Evolutionary conservation across 2,329 filamentous ascomycete genomes (phyloP).

Genomic region (Sarocladium brachiariae): DNA sequence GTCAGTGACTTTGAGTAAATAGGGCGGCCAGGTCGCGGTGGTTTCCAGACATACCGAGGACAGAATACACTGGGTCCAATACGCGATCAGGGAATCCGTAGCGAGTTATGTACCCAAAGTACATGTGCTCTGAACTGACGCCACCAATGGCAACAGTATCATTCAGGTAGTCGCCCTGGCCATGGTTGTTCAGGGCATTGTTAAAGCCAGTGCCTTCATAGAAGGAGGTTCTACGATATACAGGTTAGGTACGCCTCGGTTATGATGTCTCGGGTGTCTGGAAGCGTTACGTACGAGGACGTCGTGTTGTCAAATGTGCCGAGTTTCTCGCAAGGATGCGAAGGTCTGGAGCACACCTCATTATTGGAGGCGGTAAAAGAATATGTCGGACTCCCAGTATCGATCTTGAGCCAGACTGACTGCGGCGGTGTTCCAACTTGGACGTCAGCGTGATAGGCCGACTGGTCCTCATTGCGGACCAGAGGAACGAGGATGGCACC

Average conservation of each 20-base stretch:
- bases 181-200: not conserved
- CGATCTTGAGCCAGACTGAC: not conserved
- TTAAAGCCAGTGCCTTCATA: not conserved
- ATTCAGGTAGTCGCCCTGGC: not conserved
- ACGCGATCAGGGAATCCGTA: not conserved
- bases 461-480: not conserved
- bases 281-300: constrained; percentile 3
- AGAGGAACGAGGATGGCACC: not conserved
- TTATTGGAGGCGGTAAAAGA: constrained; percentile 2
- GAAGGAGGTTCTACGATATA: not conserved
- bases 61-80: not conserved
- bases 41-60: constrained; percentile 3
- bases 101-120: not conserved
- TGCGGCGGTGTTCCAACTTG: constrained; percentile 5
- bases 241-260: no score
- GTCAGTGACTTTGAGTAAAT: no score
- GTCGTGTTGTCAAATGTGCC: constrained; percentile 4
- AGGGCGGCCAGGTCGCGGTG: no score
- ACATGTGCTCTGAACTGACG: not conserved
- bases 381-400: constrained; percentile 1
- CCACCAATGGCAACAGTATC: constrained; percentile 2
- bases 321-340: not conserved
- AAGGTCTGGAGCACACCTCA: not conserved
- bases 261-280: no score
- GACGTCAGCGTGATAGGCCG: constrained; percentile 2